phyloP scores from a whole-genome alignment of 306 rosid genomes.

The Citrullus mucosospermus region DNA sequence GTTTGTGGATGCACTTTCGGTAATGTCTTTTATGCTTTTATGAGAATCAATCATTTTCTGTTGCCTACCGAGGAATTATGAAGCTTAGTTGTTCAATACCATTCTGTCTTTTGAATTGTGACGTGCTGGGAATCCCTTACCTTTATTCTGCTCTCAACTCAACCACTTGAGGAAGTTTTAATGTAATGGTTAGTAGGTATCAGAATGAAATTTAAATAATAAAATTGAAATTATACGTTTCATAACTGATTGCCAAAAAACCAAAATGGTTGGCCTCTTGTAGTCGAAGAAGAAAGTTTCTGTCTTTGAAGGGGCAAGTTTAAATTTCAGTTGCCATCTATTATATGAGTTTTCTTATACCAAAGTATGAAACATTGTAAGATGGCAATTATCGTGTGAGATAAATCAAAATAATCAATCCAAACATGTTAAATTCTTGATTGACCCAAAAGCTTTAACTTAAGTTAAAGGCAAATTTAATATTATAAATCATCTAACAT shows the following conservation, averaged over 20 bases:
- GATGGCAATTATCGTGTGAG: not conserved
- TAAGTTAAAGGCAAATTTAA: no score
- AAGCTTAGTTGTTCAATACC: not conserved
- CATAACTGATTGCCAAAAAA: not conserved
- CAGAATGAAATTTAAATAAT: not conserved
- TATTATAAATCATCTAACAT: no score
- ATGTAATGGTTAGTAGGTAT: not conserved
- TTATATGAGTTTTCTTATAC: not conserved
- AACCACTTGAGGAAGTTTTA: no score
- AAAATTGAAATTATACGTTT: not conserved
- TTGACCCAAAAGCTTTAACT: no score
- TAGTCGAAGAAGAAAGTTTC: not conserved
- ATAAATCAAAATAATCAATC: not conserved
- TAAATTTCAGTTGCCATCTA: not conserved
- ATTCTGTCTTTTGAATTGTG: no score
- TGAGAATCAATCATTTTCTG: not conserved
- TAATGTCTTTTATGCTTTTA: constrained; percentile 17
- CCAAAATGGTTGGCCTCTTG: not conserved
- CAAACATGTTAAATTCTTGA: not conserved
- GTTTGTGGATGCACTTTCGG: constrained; percentile 66
- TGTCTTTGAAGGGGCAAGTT: not conserved
- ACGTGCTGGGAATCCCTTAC: no score
- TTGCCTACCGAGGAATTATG: not conserved
- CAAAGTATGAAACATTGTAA: not conserved
- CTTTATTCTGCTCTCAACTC: no score